Evolutionary conservation across 768 basidiomycete species (phyloP).

Genomic region (Coprinellus aureogranulatus): DNA sequence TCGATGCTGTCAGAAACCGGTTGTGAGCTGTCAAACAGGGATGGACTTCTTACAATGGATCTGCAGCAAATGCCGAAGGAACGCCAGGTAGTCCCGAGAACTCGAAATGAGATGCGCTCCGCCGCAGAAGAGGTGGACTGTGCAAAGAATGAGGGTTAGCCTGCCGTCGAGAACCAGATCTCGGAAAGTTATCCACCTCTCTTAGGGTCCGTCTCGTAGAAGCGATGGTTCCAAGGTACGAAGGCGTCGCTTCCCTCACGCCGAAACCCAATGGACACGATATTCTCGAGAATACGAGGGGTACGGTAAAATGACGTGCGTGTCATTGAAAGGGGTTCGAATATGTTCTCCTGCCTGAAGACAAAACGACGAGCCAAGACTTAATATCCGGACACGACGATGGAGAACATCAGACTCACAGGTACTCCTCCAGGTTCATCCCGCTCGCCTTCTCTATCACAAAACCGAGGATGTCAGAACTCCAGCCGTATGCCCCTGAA

Average conservation of each 20-base stretch:
- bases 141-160: not conserved
- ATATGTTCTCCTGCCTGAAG: not conserved
- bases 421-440: slow-evolving; percentile 26
- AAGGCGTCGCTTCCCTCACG: not conserved
- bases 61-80: not conserved
- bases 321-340: not conserved
- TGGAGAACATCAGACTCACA: slow-evolving; percentile 16
- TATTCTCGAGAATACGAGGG: not conserved
- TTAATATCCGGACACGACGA: no score
- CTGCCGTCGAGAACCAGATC: not conserved
- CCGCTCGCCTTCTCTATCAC: slow-evolving; percentile 26
- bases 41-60: no score
- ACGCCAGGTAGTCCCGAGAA: not conserved
- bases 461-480: slow-evolving; percentile 24
- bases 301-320: not conserved
- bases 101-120: not conserved
- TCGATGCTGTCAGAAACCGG: no score
- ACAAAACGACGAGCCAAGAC: no score
- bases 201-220: not conserved
- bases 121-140: not conserved
- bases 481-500: slow-evolving; percentile 25
- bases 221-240: not conserved
- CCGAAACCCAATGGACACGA: not conserved
- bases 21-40: no score
- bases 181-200: not conserved